These are phyloP conservation scores for Epicoccum nigrum DNA, from an alignment of 2,329 filamentous ascomycete genomes.

Conservation along the genomic window DNA sequence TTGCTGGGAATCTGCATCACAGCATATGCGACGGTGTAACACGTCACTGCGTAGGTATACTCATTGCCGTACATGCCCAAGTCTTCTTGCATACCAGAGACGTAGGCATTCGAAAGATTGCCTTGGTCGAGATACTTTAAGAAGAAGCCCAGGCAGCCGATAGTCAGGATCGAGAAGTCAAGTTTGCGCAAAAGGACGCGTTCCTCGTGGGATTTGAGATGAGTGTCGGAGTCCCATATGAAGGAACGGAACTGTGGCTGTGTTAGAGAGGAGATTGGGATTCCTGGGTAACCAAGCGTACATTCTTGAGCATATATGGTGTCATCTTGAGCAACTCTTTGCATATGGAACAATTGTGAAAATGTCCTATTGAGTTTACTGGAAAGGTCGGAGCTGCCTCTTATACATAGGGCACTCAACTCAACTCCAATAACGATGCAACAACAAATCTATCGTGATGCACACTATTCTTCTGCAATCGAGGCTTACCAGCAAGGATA, in stretches of 20 bases:
- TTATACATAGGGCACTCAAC: background rate
- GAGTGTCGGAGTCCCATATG: slow-evolving; percentile 23
- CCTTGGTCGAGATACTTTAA: slow-evolving; percentile 16
- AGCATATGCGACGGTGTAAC: slow-evolving; percentile 2
- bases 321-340: background rate
- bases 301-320: background rate
- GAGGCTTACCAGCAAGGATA: background rate
- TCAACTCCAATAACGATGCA: background rate
- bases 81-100: slow-evolving; percentile 6
- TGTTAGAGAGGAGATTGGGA: background rate
- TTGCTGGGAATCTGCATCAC: slow-evolving; percentile 7
- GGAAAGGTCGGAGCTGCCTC: background rate
- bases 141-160: slow-evolving; percentile 29
- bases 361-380: too few species aligned
- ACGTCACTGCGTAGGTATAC: slow-evolving; percentile 5
- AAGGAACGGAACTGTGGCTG: slow-evolving; percentile 14
- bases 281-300: background rate
- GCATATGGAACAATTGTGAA: background rate
- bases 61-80: slow-evolving; percentile 5
- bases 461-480: slow-evolving; percentile 12
- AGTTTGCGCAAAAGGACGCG: slow-evolving; percentile 53
- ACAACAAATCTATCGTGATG: background rate
- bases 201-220: slow-evolving; percentile 29
- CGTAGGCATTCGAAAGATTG: slow-evolving; percentile 3
- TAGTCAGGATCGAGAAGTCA: slow-evolving; percentile 54